A percentile compares a stretch with the other conserved stretches of the same genome.
These are phyloP conservation scores for Phylloporus sp. DNA, from an alignment of 768 basidiomycete species.

Conservation along the genomic window DNA sequence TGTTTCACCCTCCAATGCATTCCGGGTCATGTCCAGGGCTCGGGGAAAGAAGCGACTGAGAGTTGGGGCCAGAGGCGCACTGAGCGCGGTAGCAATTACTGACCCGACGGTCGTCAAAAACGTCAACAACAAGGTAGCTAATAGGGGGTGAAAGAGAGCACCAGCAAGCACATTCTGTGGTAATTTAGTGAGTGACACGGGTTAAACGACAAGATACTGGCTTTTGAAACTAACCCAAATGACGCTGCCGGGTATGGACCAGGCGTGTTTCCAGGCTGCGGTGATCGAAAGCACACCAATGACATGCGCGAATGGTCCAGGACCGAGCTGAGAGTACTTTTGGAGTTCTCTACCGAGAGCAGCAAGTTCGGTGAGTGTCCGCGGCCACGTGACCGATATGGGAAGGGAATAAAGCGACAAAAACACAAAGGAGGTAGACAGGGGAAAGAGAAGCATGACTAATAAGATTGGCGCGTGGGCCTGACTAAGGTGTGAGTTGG, in stretches of 20 bases:
- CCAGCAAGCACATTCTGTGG: constrained; percentile 87
- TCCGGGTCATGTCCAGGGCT: constrained; percentile 80
- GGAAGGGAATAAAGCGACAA: constrained; percentile 53
- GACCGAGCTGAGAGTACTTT: constrained; percentile 71
- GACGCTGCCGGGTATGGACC: constrained; percentile 94
- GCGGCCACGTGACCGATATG: constrained; percentile 73
- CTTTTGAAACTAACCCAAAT: constrained; percentile 61
- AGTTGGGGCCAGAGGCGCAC: constrained; percentile 81
- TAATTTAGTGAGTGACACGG: constrained; percentile 15
- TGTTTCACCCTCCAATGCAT: constrained; percentile 68
- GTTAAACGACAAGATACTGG: neutral
- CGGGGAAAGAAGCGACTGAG: constrained; percentile 78
- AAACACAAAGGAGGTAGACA: constrained; percentile 57
- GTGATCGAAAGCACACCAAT: constrained; percentile 78
- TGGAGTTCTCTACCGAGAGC: constrained; percentile 72
- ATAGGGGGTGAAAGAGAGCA: constrained; percentile 77
- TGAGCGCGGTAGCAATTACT: constrained; percentile 71
- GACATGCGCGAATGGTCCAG: constrained; percentile 66
- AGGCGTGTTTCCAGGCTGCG: constrained; percentile 94
- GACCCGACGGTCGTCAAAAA: constrained; percentile 86
- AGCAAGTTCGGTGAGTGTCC: constrained; percentile 69
- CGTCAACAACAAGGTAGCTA: constrained; percentile 79
- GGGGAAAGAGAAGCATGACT: constrained; percentile 60
- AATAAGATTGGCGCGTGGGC: constrained; percentile 65
- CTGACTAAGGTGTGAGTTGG: constrained; percentile 24